These are phyloP conservation scores for Apiospora sp. DNA, from an alignment of 2,329 filamentous ascomycete species.

Conservation along the genomic window DNA sequence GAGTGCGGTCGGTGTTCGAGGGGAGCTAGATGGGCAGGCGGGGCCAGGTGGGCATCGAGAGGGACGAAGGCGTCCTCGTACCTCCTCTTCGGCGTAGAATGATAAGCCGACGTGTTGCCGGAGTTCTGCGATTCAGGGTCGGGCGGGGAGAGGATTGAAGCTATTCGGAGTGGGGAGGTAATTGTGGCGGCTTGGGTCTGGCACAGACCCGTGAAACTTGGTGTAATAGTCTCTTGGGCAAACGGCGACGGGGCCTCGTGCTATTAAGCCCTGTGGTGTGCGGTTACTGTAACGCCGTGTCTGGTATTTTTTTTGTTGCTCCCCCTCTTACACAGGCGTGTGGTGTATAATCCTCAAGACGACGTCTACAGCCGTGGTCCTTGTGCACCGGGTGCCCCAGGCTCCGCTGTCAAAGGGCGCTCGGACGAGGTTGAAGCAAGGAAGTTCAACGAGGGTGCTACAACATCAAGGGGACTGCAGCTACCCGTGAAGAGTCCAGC, in stretches of 20 bases:
- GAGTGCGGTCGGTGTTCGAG: slow-evolving; percentile 37
- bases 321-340: slow-evolving; percentile 13
- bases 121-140: slow-evolving; percentile 39
- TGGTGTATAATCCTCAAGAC: slow-evolving; percentile 28
- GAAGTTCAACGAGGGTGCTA: slow-evolving; percentile 17
- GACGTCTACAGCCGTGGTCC: slow-evolving; percentile 24
- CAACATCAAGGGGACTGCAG: slow-evolving; percentile 22
- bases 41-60: slow-evolving; percentile 39
- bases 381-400: slow-evolving; percentile 15
- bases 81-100: slow-evolving; percentile 47
- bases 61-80: slow-evolving; percentile 46
- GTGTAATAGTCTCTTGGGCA: slow-evolving; percentile 20
- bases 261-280: slow-evolving; percentile 3
- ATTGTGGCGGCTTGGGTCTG: slow-evolving; percentile 57
- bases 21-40: slow-evolving; percentile 38
- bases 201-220: slow-evolving; percentile 43
- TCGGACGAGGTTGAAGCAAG: slow-evolving; percentile 20
- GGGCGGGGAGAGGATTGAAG: slow-evolving; percentile 59
- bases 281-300: slow-evolving; percentile 16
- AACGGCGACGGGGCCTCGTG: slow-evolving; percentile 17
- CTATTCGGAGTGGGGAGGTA: slow-evolving; percentile 58
- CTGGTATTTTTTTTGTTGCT: background rate
- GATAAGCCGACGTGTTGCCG: slow-evolving; percentile 39
- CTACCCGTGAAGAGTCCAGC: slow-evolving; percentile 16
- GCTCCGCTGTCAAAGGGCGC: slow-evolving; percentile 23